A percentile compares a stretch with the other conserved stretches of the same genome.
phyloP scores from a whole-genome alignment of 164 flowering plant genomes.

The Santalum album region DNA sequence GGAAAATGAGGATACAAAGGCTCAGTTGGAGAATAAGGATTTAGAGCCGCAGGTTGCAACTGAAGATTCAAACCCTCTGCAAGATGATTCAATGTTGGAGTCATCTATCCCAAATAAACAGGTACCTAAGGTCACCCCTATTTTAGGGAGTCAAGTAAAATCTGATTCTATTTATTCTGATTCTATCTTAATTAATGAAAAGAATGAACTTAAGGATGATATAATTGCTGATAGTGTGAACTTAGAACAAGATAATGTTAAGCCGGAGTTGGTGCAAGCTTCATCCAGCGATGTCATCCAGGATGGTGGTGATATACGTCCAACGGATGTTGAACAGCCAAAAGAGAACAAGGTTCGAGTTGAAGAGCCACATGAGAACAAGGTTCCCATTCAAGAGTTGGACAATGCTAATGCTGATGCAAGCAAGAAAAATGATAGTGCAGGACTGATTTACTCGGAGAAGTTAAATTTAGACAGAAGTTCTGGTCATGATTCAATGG shows the following conservation, averaged over 20 bases:
- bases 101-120: conserved; percentile 40
- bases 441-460: conserved; percentile 54
- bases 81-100: conserved; percentile 21
- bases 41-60: conserved; percentile 14
- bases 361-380: conserved; percentile 7
- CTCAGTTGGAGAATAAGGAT: conserved; percentile 7
- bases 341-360: conserved; percentile 39
- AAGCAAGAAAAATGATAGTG: conserved; percentile 40
- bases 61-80: conserved; percentile 16
- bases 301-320: conserved; percentile 53
- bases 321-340: conserved; percentile 56
- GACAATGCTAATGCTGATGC: conserved; percentile 34
- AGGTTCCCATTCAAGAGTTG: conserved; percentile 11
- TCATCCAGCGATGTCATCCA: conserved; percentile 50
- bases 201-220: conserved; percentile 84
- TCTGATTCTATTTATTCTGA: conserved; percentile 92
- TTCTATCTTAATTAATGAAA: conserved; percentile 81
- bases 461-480: conserved; percentile 71
- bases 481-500: conserved; percentile 86
- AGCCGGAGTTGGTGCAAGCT: conserved; percentile 74
- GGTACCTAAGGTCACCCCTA: conserved; percentile 90
- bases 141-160: conserved; percentile 75
- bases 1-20: conserved; percentile 5
- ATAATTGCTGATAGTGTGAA: conserved; percentile 83
- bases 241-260: conserved; percentile 68